Base-by-base conservation (phyloP, 495 filamentous ascomycete genomes). In the Penicillium canariense region DNA sequence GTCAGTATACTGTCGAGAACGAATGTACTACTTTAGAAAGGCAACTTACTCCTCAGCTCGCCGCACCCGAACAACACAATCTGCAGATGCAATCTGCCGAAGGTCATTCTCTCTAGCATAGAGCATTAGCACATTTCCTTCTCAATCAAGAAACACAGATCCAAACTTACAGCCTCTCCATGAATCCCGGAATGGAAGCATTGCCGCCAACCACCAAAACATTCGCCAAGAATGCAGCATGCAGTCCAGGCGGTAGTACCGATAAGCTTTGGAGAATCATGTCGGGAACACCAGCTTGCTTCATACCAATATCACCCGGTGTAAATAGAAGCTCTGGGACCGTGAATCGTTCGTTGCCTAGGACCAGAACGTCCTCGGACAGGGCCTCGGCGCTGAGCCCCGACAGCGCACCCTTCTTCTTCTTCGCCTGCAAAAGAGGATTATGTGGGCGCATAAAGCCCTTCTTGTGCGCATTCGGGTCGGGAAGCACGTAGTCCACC, bases 251-350 rank as follows among this genome's bases (percentile, higher is more conserved):
- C 1, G 94, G 95, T 28, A 97, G 60, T 7, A 73, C 81, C n/a
- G 82, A 81, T 23, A 99, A 68, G 22, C 85, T 87, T 59, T 97
- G 88, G 71, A 96, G 76, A 35, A 96, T 84, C 35, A 86, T 78
- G 50, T 90, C 88, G 2, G 88, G 83, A 2, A 97, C 75, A 2
- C 94, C 94, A 4, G 88, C 87, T 60, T 96, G 88, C 40, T 84
- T 84, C 75, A 97, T 80, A 0, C 92, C 94, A 47, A 99, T 86
- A 69, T 97, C 91, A 2, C 77, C 77, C 0, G 94, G 93, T 22
- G 79, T 85, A 66, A 97, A 97, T 15, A 97, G 76, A 20, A 97
- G 77, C 68, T 99, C 94, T 2, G 94, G 92, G 0, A 96, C 88
- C 14, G 83, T 77, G 65, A 99, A 99, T 38, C 94, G 81, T 69